These are phyloP conservation scores for Solanum commersonii DNA, from an alignment of 257 asterid genomes.

Conservation along the genomic window DNA sequence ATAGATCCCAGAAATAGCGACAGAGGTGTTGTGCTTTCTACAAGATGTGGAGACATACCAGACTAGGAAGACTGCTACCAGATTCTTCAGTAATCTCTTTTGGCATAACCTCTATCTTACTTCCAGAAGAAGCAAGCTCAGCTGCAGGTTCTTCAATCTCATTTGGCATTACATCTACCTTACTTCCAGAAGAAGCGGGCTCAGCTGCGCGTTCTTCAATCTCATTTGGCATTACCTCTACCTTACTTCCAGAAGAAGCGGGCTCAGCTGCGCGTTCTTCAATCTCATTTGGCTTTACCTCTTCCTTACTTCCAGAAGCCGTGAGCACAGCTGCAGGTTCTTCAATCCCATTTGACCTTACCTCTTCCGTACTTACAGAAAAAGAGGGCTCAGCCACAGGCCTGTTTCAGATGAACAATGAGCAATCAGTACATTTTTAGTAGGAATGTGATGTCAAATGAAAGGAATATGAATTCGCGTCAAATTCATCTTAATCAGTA, in stretches of 20 bases:
- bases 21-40: background rate
- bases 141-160: background rate
- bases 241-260: conserved; percentile 2
- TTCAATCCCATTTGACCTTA: background rate
- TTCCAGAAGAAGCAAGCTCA: background rate
- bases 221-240: background rate
- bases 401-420: background rate
- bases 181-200: background rate
- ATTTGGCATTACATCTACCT: conserved; percentile 8
- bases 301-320: conserved; percentile 4
- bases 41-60: background rate
- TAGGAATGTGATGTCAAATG: background rate
- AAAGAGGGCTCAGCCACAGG: conserved; percentile 14
- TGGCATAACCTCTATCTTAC: conserved; percentile 7
- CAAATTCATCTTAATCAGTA: background rate
- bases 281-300: background rate
- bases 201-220: background rate
- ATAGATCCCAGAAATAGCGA: background rate
- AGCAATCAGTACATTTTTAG: background rate
- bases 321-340: background rate
- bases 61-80: background rate
- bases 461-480: background rate
- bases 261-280: background rate
- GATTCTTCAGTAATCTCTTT: background rate
- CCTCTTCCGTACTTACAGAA: background rate